Conservation (phyloP, 495 filamentous ascomycete genomes). For the Aspergillus sclerotiicarbonarius region DNA sequence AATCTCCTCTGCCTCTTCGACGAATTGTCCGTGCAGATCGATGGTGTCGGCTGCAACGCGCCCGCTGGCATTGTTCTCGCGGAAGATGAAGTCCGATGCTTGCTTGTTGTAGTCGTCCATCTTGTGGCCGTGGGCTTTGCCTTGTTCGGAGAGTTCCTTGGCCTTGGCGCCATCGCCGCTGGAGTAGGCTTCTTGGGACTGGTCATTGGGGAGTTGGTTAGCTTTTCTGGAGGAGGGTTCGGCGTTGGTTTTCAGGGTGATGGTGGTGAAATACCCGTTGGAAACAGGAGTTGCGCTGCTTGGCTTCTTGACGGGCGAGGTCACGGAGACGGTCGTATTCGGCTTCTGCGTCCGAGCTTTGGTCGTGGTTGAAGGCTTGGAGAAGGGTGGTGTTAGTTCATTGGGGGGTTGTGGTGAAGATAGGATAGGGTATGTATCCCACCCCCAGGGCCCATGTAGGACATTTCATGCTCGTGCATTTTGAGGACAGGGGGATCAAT, state of each 20-base stretch:
- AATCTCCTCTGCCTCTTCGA: conserved; percentile 90
- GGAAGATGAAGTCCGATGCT: conserved; percentile 91
- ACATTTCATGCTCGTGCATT: conserved; percentile 65
- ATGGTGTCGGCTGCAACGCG: conserved; percentile 78
- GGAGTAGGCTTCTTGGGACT: conserved; percentile 78
- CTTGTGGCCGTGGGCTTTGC: conserved; percentile 73
- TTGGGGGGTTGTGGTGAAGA: not conserved
- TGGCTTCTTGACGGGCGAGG: conserved; percentile 74
- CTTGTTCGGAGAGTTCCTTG: conserved; percentile 77
- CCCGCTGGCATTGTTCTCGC: conserved; percentile 77
- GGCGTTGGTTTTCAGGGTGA: not conserved
- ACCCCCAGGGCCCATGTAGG: conserved; percentile 57
- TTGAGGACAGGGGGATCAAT: conserved; percentile 25
- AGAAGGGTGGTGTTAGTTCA: not conserved
- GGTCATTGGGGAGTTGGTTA: not conserved
- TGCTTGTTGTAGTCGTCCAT: conserved; percentile 84
- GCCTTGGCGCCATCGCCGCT: conserved; percentile 75
- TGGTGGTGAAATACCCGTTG: conserved; percentile 51
- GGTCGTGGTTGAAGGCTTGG: conserved; percentile 77
- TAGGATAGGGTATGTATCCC: conserved; percentile 9
- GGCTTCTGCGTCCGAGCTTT: conserved; percentile 64
- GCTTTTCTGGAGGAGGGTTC: conserved; percentile 9
- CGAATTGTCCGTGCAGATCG: conserved; percentile 90
- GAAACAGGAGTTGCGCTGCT: conserved; percentile 72
- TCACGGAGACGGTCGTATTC: conserved; percentile 92